Base-by-base conservation (phyloP, 495 filamentous ascomycete genomes). In the Hypoxylon lenormandii region DNA sequence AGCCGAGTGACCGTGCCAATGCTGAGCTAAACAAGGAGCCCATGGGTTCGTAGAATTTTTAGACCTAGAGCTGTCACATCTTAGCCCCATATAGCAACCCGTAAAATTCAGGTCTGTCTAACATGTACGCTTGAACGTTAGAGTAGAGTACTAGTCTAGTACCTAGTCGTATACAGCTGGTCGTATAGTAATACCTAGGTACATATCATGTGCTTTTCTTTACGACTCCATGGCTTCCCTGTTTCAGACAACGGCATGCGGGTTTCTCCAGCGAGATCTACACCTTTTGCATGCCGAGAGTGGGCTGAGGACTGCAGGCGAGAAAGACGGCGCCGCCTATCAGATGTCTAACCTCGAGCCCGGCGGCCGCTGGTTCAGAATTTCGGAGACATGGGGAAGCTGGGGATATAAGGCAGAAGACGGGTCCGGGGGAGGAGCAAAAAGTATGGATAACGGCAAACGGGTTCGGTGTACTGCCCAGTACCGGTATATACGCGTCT, bases 371-470 rank as follows among this genome's bases (percentile, higher is more conserved):
- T 16, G 11, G 45, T n/a, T 12, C 5, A 23, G 33, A 18, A 21
- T 4, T 12, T 30, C 46, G 37, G 55, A 65, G 26, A 53, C 43
- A 60, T 65, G 60, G 66, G 60, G 66, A 61, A 65, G 26, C 23
- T 36, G 66, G 56, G 5, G 2, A 40, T n/a, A 23, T 22, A 52
- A 56, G 4, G 13, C 13, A 42, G 15, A 64, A 6, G 13, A 57
- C 45, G 67, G 67, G 61, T 61, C 67, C 61, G 67, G 67, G 67
- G 60, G 66, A 64, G 67, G 60, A 60, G 67, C 3, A 38, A 38
- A n/a, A 38, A n/a, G 37, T 38, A 38, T 4, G 37, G 8, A 38
- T 5, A 38, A 5, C 37, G 37, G 40, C 12, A 15, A 18, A 8
- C 13, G 13, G 38, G 38, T 42, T 2, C 12, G n/a, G n/a, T n/a